Evolutionary conservation across 305 asterid genomes (phyloP).

Genomic region (Salvia sclarea): DNA sequence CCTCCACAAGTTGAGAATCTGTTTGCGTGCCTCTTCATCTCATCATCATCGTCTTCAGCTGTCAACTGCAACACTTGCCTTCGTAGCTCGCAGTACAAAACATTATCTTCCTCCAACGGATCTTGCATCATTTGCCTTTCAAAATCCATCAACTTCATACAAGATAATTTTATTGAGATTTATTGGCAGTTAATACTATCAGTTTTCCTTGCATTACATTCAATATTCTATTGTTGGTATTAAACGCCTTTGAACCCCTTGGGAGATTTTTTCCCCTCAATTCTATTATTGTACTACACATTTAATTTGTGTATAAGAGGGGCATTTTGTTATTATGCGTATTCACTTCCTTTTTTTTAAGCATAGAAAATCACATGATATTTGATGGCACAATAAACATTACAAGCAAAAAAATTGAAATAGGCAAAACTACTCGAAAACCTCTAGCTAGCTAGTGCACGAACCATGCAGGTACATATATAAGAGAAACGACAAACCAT

Average conservation of each 20-base stretch:
- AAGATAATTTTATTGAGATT: conserved; percentile 30
- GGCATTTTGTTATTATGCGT: background rate
- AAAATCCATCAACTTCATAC: no score
- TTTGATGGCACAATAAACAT: background rate
- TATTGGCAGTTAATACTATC: conserved; percentile 24
- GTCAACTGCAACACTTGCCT: conserved; percentile 42
- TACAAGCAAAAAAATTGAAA: no score
- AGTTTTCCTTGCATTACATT: conserved; percentile 30
- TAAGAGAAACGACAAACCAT: no score
- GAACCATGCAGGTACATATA: no score
- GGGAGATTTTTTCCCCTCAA: background rate
- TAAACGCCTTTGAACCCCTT: conserved; percentile 26
- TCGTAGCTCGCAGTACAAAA: conserved; percentile 35
- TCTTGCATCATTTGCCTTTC: background rate
- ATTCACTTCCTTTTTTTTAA: no score
- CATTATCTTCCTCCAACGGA: conserved; percentile 32
- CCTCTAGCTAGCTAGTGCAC: no score
- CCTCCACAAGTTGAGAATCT: no score
- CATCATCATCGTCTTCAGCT: conserved; percentile 37
- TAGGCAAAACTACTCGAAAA: no score
- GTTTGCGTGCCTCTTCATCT: conserved; percentile 25
- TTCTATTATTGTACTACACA: background rate
- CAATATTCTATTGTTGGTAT: conserved; percentile 13
- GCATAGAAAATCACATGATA: background rate
- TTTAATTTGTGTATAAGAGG: no score